Conservation (phyloP, 2,329 filamentous ascomycete species). For the Rhexocercosporidium sp. region DNA sequence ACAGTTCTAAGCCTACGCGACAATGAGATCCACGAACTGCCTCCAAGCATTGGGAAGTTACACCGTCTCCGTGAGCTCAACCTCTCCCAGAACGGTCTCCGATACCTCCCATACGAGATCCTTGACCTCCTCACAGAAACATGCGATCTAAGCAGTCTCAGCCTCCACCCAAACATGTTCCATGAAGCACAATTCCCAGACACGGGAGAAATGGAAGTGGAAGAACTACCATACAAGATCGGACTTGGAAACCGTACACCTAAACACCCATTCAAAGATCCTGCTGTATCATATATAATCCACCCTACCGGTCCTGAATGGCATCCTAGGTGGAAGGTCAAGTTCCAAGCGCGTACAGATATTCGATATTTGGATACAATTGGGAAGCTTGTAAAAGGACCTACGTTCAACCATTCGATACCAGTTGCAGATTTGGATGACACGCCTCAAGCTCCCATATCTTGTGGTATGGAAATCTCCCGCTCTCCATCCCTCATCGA, state of each 20-base stretch:
- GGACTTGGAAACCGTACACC: conserved; percentile 15
- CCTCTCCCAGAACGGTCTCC: conserved; percentile 66
- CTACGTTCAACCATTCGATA: conserved; percentile 29
- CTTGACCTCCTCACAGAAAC: conserved; percentile 57
- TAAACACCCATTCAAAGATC: conserved; percentile 13
- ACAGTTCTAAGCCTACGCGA: conserved; percentile 69
- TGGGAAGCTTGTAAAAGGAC: conserved; percentile 38
- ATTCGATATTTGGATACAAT: conserved; percentile 38
- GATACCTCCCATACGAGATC: conserved; percentile 66
- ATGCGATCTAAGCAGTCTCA: conserved; percentile 56
- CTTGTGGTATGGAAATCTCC: conserved; percentile 29
- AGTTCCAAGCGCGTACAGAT: conserved; percentile 38
- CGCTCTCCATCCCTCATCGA: conserved; percentile 41
- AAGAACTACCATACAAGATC: conserved; percentile 22
- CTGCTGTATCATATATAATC: neutral
- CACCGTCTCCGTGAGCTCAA: conserved; percentile 66
- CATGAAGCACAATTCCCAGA: conserved; percentile 47
- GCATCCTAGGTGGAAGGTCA: conserved; percentile 35
- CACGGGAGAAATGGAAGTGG: conserved; percentile 13
- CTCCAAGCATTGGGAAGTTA: conserved; percentile 63
- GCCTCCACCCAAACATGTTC: conserved; percentile 68
- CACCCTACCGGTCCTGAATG: conserved; percentile 19
- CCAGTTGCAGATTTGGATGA: conserved; percentile 30
- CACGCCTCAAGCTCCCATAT: conserved; percentile 28
- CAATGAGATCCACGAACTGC: conserved; percentile 66